Conservation (phyloP, 1,284 basidiomycete genomes). For the Fomitopsis betulina region DNA sequence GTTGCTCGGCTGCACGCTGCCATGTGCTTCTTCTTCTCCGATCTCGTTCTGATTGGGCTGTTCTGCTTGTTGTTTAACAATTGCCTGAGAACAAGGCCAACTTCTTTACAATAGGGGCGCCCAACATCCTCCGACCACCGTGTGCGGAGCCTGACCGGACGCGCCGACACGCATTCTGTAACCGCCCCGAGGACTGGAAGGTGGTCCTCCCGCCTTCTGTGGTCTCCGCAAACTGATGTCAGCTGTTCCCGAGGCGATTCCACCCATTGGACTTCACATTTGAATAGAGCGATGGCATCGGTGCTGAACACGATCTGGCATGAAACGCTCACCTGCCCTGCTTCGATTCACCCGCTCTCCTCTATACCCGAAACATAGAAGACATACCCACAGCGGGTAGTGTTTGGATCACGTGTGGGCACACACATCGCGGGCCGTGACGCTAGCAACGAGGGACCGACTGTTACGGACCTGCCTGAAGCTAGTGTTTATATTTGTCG, state of each 20-base stretch:
- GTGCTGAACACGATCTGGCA: background rate
- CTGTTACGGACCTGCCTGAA: background rate
- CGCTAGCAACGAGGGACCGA: background rate
- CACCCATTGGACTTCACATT: background rate
- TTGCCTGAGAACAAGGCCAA: constrained; percentile 4
- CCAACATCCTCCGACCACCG: background rate
- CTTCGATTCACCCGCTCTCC: background rate
- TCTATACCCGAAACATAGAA: background rate
- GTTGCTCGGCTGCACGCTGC: constrained; percentile 3
- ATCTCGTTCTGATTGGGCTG: background rate
- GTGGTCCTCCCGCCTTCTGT: background rate
- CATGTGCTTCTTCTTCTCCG: constrained; percentile 1
- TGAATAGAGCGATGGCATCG: background rate
- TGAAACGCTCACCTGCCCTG: background rate
- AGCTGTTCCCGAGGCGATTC: background rate
- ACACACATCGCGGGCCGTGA: background rate
- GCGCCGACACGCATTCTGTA: background rate
- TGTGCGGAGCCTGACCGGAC: background rate
- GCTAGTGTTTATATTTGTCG: background rate
- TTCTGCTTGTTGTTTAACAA: constrained; percentile 2
- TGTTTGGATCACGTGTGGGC: background rate
- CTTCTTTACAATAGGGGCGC: background rate
- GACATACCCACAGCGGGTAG: background rate
- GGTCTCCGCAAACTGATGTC: background rate
- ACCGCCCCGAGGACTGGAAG: background rate